phyloP scores from a whole-genome alignment of 139 green algal genomes.

The Tetraselmis chui region DNA sequence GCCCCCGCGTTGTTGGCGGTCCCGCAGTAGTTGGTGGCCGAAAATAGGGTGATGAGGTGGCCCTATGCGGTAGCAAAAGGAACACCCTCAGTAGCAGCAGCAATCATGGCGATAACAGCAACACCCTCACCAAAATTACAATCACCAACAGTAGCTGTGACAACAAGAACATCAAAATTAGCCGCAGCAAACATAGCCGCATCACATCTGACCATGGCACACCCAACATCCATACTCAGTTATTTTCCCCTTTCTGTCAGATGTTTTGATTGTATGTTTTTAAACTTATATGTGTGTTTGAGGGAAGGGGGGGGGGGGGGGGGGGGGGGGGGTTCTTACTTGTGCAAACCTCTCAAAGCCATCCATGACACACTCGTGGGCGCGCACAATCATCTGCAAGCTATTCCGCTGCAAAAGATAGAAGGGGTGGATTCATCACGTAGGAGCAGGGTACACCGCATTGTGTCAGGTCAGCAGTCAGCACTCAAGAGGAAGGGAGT shows the following conservation, averaged over 20 bases:
- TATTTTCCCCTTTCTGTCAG: too few relatives aligned
- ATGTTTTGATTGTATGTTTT: too few relatives aligned
- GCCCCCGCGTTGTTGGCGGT: slow-evolving; percentile 65
- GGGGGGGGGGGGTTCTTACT: slow-evolving; percentile 7
- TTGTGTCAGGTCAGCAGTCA: too few relatives aligned
- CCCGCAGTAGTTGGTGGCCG: slow-evolving; percentile 98
- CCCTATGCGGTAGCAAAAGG: slow-evolving; percentile 37
- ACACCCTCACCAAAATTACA: not conserved
- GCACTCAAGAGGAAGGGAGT: too few relatives aligned
- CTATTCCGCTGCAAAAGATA: slow-evolving; percentile 82
- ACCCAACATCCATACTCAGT: too few relatives aligned
- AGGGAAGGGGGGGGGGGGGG: not conserved
- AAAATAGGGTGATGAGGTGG: slow-evolving; percentile 96
- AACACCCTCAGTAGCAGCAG: not conserved
- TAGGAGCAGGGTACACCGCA: too few relatives aligned
- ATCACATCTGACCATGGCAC: too few relatives aligned
- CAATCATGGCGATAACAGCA: not conserved
- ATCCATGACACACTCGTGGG: slow-evolving; percentile 99
- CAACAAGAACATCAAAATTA: too few relatives aligned
- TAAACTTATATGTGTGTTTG: too few relatives aligned
- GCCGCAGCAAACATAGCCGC: too few relatives aligned
- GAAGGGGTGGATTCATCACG: too few relatives aligned
- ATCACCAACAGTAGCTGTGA: too few relatives aligned
- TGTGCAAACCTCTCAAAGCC: slow-evolving; percentile 97
- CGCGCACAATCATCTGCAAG: slow-evolving; percentile 97